Evolutionary conservation across 495 filamentous ascomycete genomes (phyloP).

Genomic region (Xylaria curta): DNA sequence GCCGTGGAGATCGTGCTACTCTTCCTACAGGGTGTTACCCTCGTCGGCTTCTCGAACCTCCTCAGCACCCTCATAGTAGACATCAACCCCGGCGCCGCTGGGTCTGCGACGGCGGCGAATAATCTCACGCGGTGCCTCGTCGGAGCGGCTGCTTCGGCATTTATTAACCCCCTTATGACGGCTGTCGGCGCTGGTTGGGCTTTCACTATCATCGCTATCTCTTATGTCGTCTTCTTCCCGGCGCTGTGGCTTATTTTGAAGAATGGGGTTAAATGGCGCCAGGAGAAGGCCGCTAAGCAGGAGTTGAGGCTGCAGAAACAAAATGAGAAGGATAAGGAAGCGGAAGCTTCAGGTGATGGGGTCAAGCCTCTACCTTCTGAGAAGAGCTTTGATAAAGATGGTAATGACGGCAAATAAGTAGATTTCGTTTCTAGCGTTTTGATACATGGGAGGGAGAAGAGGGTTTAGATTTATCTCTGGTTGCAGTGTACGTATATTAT

Average conservation of each 20-base stretch:
- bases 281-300: conserved; percentile 32
- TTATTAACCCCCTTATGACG: conserved; percentile 69
- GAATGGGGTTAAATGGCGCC: conserved; percentile 49
- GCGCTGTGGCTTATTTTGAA: conserved; percentile 53
- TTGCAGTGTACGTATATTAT: neutral
- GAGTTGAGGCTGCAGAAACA: conserved; percentile 1
- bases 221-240: conserved; percentile 62
- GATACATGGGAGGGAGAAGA: neutral
- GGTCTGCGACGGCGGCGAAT: conserved; percentile 72
- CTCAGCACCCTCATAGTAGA: conserved; percentile 68
- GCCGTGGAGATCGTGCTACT: conserved; percentile 57
- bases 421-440: neutral
- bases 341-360: neutral
- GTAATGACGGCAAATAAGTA: neutral
- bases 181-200: conserved; percentile 72
- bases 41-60: conserved; percentile 58
- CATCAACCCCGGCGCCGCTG: conserved; percentile 64
- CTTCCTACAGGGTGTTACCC: conserved; percentile 56
- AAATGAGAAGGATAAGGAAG: neutral
- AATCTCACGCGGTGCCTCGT: conserved; percentile 73
- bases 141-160: conserved; percentile 69
- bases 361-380: neutral
- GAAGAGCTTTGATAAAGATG: neutral
- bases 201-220: conserved; percentile 67
- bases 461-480: neutral